Evolutionary conservation across 345 rosid species (phyloP).

Genomic region (Eucalyptus viminalis): DNA sequence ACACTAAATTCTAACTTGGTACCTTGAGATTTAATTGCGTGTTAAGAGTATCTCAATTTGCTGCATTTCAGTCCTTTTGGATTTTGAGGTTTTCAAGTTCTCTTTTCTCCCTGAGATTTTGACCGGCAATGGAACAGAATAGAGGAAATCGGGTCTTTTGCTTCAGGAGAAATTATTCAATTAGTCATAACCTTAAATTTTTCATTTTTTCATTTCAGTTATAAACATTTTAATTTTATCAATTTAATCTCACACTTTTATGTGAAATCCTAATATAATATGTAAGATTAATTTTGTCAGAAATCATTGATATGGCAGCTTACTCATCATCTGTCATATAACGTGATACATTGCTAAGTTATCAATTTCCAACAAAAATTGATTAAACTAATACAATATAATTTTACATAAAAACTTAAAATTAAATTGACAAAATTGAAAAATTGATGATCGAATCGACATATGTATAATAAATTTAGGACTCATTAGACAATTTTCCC

Average conservation of each 20-base stretch:
- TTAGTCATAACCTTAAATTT: not conserved
- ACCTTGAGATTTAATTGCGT: not conserved
- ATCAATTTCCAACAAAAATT: not conserved
- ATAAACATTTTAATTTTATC: not conserved
- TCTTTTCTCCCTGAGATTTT: not conserved
- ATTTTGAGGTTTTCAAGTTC: not conserved
- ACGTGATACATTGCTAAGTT: not conserved
- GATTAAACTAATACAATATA: accelerated
- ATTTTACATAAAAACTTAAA: accelerated
- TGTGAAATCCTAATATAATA: no score
- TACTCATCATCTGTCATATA: accelerated
- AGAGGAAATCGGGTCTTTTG: not conserved
- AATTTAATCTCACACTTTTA: not conserved
- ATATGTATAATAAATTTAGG: not conserved
- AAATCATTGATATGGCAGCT: not conserved
- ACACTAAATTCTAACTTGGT: not conserved
- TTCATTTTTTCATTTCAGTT: not conserved
- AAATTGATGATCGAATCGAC: not conserved
- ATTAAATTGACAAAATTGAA: not conserved
- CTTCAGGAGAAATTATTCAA: not conserved
- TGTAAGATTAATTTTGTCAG: not conserved
- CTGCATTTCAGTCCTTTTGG: not conserved
- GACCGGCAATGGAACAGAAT: not conserved
- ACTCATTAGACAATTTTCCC: not conserved
- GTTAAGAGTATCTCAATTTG: not conserved